phyloP scores from a whole-genome alignment of 1,284 basidiomycete species.

The Cutaneotrichosporon dermatis region DNA sequence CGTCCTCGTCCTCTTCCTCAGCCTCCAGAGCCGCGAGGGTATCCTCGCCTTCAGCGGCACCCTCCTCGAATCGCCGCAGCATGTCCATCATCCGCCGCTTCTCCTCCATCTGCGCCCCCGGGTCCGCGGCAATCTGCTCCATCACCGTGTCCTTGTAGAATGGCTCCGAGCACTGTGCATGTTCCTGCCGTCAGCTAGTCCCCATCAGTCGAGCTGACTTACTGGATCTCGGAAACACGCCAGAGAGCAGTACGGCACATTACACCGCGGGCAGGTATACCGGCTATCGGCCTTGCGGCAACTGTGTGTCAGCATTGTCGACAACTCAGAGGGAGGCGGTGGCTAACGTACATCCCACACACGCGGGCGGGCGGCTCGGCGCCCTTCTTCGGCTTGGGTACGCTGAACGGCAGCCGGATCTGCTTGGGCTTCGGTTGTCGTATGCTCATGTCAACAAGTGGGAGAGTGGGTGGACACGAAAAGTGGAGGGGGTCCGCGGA shows the following conservation, averaged over 20 bases:
- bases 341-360: constrained; percentile 40
- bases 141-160: constrained; percentile 45
- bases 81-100: constrained; percentile 46
- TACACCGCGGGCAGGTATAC: constrained; percentile 49
- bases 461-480: neutral
- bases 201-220: constrained; percentile 4
- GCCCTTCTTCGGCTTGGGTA: constrained; percentile 34
- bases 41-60: constrained; percentile 30
- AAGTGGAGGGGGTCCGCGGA: neutral
- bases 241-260: constrained; percentile 46
- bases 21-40: constrained; percentile 21
- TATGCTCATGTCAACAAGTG: constrained; percentile 31
- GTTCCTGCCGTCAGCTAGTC: constrained; percentile 25
- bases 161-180: constrained; percentile 48
- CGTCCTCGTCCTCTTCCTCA: constrained; percentile 30
- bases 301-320: constrained; percentile 19
- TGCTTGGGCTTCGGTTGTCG: constrained; percentile 43
- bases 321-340: too few species aligned
- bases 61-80: constrained; percentile 44
- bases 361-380: constrained; percentile 18
- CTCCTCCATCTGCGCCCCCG: constrained; percentile 33
- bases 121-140: constrained; percentile 35
- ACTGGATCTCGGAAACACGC: constrained; percentile 44
- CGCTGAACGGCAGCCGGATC: constrained; percentile 42
- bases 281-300: constrained; percentile 40